These are phyloP conservation scores for Patellaria atrata DNA, from an alignment of 495 filamentous ascomycete genomes.

Conservation along the genomic window DNA sequence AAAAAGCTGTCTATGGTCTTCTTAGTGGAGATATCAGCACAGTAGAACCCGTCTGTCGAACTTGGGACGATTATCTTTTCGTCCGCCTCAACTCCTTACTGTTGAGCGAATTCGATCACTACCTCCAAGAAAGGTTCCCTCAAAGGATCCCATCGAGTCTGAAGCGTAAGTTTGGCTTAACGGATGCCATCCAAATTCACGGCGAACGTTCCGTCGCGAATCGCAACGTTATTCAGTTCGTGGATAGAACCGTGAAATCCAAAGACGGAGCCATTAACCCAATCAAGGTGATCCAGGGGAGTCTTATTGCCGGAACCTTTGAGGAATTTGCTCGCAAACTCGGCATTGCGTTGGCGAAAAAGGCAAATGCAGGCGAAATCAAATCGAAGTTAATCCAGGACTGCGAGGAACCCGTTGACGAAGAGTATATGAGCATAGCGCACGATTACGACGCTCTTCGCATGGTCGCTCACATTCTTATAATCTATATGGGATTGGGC, in stretches of 20 bases:
- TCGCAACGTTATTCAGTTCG: slow-evolving; percentile 33
- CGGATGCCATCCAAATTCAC: slow-evolving; percentile 39
- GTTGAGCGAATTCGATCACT: slow-evolving; percentile 50
- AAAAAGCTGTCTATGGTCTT: slow-evolving; percentile 78
- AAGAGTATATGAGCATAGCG: slow-evolving; percentile 7
- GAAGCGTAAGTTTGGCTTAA: slow-evolving; percentile 33
- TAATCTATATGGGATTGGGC: slow-evolving; percentile 30
- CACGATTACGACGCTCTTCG: slow-evolving; percentile 44
- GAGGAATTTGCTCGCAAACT: slow-evolving; percentile 42
- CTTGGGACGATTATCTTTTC: slow-evolving; percentile 87
- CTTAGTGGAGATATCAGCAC: slow-evolving; percentile 69
- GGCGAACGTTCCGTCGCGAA: slow-evolving; percentile 37
- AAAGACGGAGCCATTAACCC: slow-evolving; percentile 37
- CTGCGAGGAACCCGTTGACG: slow-evolving; percentile 6
- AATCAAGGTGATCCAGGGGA: slow-evolving; percentile 51
- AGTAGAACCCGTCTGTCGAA: slow-evolving; percentile 58
- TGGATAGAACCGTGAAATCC: slow-evolving; percentile 35
- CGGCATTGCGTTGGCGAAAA: slow-evolving; percentile 39
- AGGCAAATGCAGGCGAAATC: slow-evolving; percentile 32
- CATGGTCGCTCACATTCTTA: slow-evolving; percentile 45
- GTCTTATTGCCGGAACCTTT: slow-evolving; percentile 44
- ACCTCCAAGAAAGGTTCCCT: slow-evolving; percentile 35
- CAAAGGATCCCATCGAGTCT: slow-evolving; percentile 28
- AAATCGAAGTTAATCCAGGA: slow-evolving; percentile 8
- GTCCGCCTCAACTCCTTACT: slow-evolving; percentile 75